These are phyloP conservation scores for Agrocybe praecox DNA, from an alignment of 768 basidiomycete species.

Conservation along the genomic window DNA sequence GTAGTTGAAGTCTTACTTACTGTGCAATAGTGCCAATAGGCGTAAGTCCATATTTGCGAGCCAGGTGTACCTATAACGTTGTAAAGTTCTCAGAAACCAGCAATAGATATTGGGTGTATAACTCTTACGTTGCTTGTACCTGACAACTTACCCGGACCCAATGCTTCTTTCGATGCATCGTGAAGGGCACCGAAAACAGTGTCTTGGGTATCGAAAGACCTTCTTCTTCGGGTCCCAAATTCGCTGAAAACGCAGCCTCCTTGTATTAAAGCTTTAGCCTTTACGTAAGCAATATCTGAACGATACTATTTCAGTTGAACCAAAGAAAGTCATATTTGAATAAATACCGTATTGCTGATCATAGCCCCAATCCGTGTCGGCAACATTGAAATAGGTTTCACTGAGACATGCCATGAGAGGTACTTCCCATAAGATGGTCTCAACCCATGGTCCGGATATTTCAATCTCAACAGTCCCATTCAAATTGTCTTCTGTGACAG, in stretches of 20 bases:
- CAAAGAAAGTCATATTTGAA: background rate
- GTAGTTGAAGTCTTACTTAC: conserved; percentile 43
- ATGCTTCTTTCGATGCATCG: conserved; percentile 57
- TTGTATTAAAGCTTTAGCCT: conserved; percentile 64
- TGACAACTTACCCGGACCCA: conserved; percentile 55
- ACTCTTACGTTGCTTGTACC: conserved; percentile 88
- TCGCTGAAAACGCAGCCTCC: conserved; percentile 78
- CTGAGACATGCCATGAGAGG: conserved; percentile 92
- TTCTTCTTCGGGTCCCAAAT: conserved; percentile 83
- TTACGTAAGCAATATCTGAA: conserved; percentile 71
- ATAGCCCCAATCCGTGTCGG: conserved; percentile 81
- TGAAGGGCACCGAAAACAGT: conserved; percentile 71
- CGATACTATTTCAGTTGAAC: background rate
- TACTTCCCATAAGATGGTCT: conserved; percentile 94
- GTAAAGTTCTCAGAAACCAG: background rate
- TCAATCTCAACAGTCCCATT: conserved; percentile 74
- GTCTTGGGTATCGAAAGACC: conserved; percentile 77
- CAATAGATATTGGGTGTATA: background rate
- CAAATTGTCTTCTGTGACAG: conserved; percentile 48
- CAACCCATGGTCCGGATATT: conserved; percentile 72
- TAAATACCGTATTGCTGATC: conserved; percentile 74
- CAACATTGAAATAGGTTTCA: conserved; percentile 82
- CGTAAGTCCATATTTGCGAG: conserved; percentile 64
- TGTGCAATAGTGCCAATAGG: conserved; percentile 87
- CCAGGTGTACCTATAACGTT: conserved; percentile 72